A percentile compares a stretch with the other conserved stretches of the same genome.
phyloP scores from a whole-genome alignment of 2,329 filamentous ascomycete species.

The Trichoderma sp. region DNA sequence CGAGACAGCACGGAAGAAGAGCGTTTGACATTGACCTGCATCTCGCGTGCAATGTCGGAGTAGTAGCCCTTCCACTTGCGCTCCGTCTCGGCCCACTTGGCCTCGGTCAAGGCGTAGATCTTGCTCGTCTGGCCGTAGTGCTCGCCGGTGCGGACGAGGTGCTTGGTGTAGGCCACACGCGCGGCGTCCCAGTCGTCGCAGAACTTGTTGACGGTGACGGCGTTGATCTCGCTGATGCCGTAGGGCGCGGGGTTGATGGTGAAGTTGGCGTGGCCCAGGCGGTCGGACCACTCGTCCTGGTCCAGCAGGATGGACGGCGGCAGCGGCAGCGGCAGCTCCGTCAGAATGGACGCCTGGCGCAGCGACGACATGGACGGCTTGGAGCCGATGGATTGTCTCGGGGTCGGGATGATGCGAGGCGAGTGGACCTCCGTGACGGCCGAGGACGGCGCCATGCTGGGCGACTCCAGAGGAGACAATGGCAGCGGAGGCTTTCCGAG shows the following conservation, averaged over 20 bases:
- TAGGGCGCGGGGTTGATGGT: constrained; percentile 84
- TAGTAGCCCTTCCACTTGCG: constrained; percentile 71
- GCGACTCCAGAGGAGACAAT: constrained; percentile 79
- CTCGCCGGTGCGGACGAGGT: constrained; percentile 82
- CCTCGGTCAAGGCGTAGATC: constrained; percentile 80
- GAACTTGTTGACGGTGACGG: constrained; percentile 61
- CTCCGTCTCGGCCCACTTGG: constrained; percentile 86
- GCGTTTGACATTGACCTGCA: constrained; percentile 35
- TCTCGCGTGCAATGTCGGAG: constrained; percentile 61
- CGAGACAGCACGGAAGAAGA: constrained; percentile 35
- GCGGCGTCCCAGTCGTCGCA: constrained; percentile 81
- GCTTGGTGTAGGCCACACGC: constrained; percentile 83
- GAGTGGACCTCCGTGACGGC: constrained; percentile 43
- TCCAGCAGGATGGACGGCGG: constrained; percentile 67
- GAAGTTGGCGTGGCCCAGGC: constrained; percentile 91
- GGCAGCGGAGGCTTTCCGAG: constrained; percentile 60
- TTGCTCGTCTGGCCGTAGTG: constrained; percentile 90
- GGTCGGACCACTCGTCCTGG: constrained; percentile 79
- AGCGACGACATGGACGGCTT: constrained; percentile 80
- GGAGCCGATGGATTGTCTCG: constrained; percentile 68
- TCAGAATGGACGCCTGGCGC: constrained; percentile 61
- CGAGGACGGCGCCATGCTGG: constrained; percentile 65
- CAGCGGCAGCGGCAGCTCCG: constrained; percentile 56
- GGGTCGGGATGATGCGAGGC: constrained; percentile 51
- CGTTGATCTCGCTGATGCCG: constrained; percentile 61